Percentiles rank a stretch among this genome's conserved stretches.
phyloP scores from a whole-genome alignment of 2,329 filamentous ascomycete genomes.

The Scortechinia acanthostroma region DNA sequence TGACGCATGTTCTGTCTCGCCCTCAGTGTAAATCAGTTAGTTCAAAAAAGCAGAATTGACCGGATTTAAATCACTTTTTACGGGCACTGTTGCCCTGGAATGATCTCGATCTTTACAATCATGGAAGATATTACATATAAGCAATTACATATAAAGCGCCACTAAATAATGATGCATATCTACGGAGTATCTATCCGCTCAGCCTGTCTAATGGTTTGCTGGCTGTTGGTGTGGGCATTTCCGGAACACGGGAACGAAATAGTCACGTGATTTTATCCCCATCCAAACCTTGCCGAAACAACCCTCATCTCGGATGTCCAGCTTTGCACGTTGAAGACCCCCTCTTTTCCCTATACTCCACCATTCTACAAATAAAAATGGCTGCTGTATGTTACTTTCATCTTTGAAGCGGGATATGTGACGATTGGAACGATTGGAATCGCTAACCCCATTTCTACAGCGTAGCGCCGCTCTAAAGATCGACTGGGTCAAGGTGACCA shows the following conservation, averaged over 20 bases:
- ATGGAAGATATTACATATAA: no score
- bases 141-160: not conserved
- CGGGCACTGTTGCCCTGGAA: no score
- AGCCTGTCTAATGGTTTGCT: no score
- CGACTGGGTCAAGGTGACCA: constrained; percentile 94
- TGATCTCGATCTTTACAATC: no score
- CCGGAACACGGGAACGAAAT: constrained; percentile 17
- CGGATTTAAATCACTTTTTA: no score
- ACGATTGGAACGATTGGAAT: no score
- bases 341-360: constrained; percentile 36
- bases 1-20: constrained; percentile 11
- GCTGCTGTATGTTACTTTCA: constrained; percentile 51
- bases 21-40: constrained; percentile 24
- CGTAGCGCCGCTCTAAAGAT: constrained; percentile 97
- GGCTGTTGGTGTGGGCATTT: constrained; percentile 10
- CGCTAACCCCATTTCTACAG: constrained; percentile 37
- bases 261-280: constrained; percentile 8
- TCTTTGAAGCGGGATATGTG: no score
- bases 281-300: not conserved
- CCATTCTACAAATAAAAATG: constrained; percentile 41
- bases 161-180: not conserved
- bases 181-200: not conserved
- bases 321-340: constrained; percentile 37
- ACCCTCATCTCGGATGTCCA: not conserved
- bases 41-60: constrained; percentile 17